A percentile compares a stretch with the other conserved stretches of the same genome.
phyloP scores from a whole-genome alignment of 2,329 filamentous ascomycete genomes.

The Penicillium fuscoglaucum region DNA sequence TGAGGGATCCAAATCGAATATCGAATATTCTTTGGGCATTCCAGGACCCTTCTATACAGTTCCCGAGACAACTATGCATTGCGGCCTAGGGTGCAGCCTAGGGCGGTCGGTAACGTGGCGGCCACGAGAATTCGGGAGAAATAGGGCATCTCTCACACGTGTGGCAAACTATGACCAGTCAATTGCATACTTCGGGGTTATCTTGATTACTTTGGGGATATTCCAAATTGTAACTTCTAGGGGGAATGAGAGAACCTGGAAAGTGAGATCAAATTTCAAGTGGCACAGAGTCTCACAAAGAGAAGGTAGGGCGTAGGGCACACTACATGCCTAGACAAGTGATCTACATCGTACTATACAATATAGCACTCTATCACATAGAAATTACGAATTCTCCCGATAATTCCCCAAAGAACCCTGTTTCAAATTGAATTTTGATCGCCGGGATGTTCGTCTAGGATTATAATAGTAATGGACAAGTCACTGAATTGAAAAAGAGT shows the following conservation, averaged over 20 bases:
- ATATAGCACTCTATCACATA: background rate
- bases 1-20: conserved; percentile 1
- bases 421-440: conserved; percentile 11
- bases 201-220: background rate
- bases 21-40: conserved; percentile 23
- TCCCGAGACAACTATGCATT: conserved; percentile 7
- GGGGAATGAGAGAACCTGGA: background rate
- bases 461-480: conserved; percentile 4
- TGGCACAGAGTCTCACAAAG: background rate
- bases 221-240: background rate
- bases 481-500: conserved; percentile 8
- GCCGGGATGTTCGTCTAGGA: conserved; percentile 10
- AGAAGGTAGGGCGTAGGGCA: background rate
- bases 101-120: conserved; percentile 34
- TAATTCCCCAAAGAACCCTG: background rate
- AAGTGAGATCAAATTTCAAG: background rate
- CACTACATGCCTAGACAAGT: background rate
- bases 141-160: conserved; percentile 9
- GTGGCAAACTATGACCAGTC: conserved; percentile 14
- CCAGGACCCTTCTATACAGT: conserved; percentile 19
- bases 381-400: background rate
- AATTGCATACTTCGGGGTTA: background rate
- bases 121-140: conserved; percentile 31
- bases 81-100: background rate
- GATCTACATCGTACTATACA: background rate